Conservation (phyloP, 139 green algal species). For the Trebouxia sp. region DNA sequence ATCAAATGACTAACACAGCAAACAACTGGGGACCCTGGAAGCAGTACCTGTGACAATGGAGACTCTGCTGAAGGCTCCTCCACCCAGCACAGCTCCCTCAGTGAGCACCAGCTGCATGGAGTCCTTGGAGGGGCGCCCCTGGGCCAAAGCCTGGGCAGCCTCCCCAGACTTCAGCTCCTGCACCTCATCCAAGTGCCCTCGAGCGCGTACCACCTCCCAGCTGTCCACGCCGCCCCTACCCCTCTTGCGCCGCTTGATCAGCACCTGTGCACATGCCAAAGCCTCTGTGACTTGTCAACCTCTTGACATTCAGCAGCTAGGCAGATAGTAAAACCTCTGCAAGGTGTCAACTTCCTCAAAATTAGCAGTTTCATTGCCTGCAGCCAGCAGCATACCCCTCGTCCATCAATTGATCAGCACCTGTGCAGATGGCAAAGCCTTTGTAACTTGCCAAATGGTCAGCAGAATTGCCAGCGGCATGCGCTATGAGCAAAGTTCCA, state of each 20-base stretch:
- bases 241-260: conserved; percentile 73
- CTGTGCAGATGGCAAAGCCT: too few relatives aligned
- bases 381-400: too few relatives aligned
- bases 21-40: background rate
- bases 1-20: background rate
- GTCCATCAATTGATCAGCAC: too few relatives aligned
- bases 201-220: conserved; percentile 84
- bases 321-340: too few relatives aligned
- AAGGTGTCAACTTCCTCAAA: too few relatives aligned
- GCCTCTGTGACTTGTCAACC: too few relatives aligned
- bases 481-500: too few relatives aligned
- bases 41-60: conserved; percentile 62
- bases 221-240: conserved; percentile 44
- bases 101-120: conserved; percentile 57
- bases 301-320: too few relatives aligned
- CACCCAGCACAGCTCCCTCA: conserved; percentile 83
- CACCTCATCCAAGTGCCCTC: conserved; percentile 89
- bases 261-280: background rate
- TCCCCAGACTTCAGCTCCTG: conserved; percentile 62
- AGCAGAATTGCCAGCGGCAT: too few relatives aligned
- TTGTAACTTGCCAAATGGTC: too few relatives aligned
- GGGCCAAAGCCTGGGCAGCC: background rate
- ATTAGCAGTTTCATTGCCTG: too few relatives aligned
- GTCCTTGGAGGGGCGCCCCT: conserved; percentile 6
- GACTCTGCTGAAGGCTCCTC: conserved; percentile 87